These are phyloP conservation scores for Neofusicoccum cordaticola DNA, from an alignment of 2,329 filamentous ascomycete species.

Conservation along the genomic window DNA sequence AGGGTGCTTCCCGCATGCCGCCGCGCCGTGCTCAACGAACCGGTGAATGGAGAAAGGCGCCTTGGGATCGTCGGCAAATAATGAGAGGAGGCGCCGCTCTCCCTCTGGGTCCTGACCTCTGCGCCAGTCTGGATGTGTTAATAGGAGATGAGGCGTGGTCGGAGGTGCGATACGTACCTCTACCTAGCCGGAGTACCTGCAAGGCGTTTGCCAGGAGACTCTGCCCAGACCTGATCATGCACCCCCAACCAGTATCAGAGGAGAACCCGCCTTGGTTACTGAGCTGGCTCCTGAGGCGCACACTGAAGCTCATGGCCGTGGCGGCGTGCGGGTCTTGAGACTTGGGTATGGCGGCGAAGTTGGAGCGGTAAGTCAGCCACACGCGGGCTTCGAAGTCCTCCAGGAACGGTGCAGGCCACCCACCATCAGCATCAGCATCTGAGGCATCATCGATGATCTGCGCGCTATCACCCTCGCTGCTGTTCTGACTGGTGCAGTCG, in stretches of 20 bases:
- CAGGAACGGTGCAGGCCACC: slow-evolving; percentile 83
- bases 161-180: slow-evolving; percentile 55
- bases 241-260: slow-evolving; percentile 95
- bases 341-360: slow-evolving; percentile 78
- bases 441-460: slow-evolving; percentile 27
- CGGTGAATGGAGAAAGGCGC: slow-evolving; percentile 94
- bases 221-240: slow-evolving; percentile 97
- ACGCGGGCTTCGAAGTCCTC: slow-evolving; percentile 90
- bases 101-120: slow-evolving; percentile 56
- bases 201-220: slow-evolving; percentile 87
- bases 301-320: slow-evolving; percentile 73
- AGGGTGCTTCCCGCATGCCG: slow-evolving; percentile 86
- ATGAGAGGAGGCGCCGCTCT: slow-evolving; percentile 69
- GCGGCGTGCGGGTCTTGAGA: slow-evolving; percentile 70
- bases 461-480: slow-evolving; percentile 69
- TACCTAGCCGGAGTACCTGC: slow-evolving; percentile 67
- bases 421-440: slow-evolving; percentile 41
- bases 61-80: slow-evolving; percentile 82
- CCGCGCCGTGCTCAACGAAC: slow-evolving; percentile 85
- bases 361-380: slow-evolving; percentile 95
- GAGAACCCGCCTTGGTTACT: slow-evolving; percentile 76
- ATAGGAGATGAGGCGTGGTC: not conserved
- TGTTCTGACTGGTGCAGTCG: slow-evolving; percentile 62
- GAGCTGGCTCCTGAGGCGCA: slow-evolving; percentile 78
- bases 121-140: slow-evolving; percentile 64